A percentile compares a stretch with the other conserved stretches of the same genome.
These are phyloP conservation scores for Cynara cardunculus DNA, from an alignment of 129 eudicot genomes.

Conservation along the genomic window DNA sequence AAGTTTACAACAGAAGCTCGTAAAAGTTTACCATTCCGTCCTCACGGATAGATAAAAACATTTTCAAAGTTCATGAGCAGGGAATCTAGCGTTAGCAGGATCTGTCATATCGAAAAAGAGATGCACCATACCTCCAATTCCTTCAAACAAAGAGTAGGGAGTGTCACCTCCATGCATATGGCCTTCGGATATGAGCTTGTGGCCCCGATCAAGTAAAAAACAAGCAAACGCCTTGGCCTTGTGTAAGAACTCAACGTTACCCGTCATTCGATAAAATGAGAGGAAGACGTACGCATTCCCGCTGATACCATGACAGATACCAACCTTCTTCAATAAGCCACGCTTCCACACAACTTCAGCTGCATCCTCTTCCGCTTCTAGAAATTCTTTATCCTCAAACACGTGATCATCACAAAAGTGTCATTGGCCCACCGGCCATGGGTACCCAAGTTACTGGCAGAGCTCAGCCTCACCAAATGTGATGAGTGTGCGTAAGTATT, in stretches of 20 bases:
- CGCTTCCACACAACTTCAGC: conserved; percentile 79
- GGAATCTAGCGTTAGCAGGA: conserved; percentile 60
- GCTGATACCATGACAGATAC: conserved; percentile 71
- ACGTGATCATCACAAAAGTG: conserved; percentile 32
- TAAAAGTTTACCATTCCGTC: not conserved
- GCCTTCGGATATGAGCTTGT: conserved; percentile 57
- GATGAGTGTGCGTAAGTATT: too few relatives aligned
- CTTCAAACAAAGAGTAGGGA: conserved; percentile 74
- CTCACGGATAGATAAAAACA: not conserved
- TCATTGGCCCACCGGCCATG: too few relatives aligned
- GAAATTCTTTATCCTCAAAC: conserved; percentile 50
- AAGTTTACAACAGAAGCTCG: not conserved
- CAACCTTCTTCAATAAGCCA: conserved; percentile 75
- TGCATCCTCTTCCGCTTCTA: conserved; percentile 62
- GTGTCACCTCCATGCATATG: conserved; percentile 82
- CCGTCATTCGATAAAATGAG: conserved; percentile 56
- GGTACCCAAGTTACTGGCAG: too few relatives aligned
- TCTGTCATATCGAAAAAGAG: conserved; percentile 67
- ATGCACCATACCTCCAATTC: conserved; percentile 71
- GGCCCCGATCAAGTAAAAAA: conserved; percentile 59
- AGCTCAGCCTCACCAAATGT: too few relatives aligned
- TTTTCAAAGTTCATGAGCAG: conserved; percentile 56
- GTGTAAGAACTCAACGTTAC: conserved; percentile 43
- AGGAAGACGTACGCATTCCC: conserved; percentile 76
- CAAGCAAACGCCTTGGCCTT: conserved; percentile 79